Conservation (phyloP, 2,329 filamentous ascomycete species). For the Exophiala phaeomuriformis region DNA sequence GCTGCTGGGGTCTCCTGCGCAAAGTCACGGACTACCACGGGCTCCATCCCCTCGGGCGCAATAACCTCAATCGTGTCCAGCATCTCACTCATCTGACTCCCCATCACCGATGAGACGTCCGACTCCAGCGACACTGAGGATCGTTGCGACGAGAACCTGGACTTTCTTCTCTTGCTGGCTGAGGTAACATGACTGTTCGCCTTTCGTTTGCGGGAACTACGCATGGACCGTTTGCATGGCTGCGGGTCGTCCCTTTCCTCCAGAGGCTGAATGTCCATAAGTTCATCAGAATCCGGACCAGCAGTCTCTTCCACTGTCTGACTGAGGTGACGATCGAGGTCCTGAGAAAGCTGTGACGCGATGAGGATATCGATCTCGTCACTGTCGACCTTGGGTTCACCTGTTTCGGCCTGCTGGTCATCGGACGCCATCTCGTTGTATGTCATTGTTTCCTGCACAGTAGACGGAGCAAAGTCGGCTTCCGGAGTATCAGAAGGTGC, state of each 20-base stretch:
- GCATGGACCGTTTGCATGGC: background rate
- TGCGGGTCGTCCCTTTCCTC: background rate
- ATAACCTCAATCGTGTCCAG: constrained; percentile 14
- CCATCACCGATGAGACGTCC: background rate
- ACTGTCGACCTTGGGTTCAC: constrained; percentile 26
- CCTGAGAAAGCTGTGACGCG: constrained; percentile 41
- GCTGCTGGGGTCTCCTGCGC: background rate
- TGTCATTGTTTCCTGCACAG: background rate
- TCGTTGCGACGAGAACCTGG: constrained; percentile 4
- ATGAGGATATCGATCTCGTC: constrained; percentile 40
- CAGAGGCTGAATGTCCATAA: background rate
- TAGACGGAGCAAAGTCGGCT: background rate
- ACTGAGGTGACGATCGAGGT: constrained; percentile 31
- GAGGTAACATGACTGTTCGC: constrained; percentile 2
- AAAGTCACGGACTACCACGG: background rate
- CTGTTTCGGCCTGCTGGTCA: background rate
- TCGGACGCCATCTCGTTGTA: background rate
- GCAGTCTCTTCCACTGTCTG: constrained; percentile 1
- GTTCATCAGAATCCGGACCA: no score
- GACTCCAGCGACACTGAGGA: constrained; percentile 2
- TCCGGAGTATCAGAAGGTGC: background rate
- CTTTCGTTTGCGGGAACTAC: constrained; percentile 16
- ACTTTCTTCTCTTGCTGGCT: constrained; percentile 12
- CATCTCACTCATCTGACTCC: constrained; percentile 1
- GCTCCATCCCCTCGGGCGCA: background rate